A percentile compares a stretch with the other conserved stretches of the same genome.
phyloP scores from a whole-genome alignment of 371 early-diverging fungal genomes.

The Rhizopus delemar region DNA sequence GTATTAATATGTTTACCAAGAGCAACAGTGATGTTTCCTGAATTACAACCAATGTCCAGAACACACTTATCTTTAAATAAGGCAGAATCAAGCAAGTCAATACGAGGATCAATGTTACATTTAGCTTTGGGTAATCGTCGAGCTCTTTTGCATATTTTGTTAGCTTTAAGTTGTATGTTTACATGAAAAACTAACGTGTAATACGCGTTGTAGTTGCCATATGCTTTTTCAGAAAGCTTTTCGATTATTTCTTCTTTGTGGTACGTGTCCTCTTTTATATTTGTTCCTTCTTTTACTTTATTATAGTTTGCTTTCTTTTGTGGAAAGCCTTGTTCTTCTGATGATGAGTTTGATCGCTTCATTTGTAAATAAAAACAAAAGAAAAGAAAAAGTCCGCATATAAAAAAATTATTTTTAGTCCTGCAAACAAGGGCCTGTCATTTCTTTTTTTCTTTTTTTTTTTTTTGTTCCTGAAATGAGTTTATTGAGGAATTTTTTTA shows the following conservation, averaged over 20 bases:
- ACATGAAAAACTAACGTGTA: not conserved
- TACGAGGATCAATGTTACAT: constrained; percentile 58
- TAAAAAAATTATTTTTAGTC: no score
- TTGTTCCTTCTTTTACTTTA: no score
- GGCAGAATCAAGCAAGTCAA: constrained; percentile 51
- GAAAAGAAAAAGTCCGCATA: no score
- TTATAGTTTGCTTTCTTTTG: no score
- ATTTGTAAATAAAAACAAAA: no score
- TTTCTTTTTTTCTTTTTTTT: not conserved
- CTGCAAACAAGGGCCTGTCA: no score
- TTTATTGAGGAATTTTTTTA: not conserved
- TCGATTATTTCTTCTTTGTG: not conserved
- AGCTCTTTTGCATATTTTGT: not conserved
- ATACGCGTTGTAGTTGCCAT: constrained; percentile 3
- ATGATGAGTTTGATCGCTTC: no score
- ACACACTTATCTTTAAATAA: constrained; percentile 64
- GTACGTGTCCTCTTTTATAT: not conserved
- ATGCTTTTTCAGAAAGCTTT: not conserved
- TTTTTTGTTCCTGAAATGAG: not conserved
- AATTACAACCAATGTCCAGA: constrained; percentile 88
- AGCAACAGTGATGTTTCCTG: constrained; percentile 68
- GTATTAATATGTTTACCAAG: constrained; percentile 43
- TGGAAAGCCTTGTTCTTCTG: no score
- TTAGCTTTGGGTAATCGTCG: not conserved
- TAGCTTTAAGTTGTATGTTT: no score